A percentile compares a stretch with the other conserved stretches of the same genome.
These are phyloP conservation scores for Fraxinus excelsior DNA, from an alignment of 257 asterid species.

Conservation along the genomic window DNA sequence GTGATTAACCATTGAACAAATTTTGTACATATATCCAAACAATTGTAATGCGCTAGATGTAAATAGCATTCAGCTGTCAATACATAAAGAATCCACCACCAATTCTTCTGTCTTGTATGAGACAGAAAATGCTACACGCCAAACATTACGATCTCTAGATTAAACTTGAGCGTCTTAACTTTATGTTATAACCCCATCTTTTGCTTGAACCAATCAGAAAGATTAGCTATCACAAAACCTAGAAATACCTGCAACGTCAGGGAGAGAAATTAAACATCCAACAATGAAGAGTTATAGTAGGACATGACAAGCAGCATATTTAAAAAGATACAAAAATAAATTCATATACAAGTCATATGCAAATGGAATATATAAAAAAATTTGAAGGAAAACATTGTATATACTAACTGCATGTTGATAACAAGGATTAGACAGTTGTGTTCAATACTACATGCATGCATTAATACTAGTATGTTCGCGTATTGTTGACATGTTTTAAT, in stretches of 20 bases:
- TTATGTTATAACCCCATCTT: slow-evolving; percentile 20
- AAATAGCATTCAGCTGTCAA: not conserved
- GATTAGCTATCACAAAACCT: slow-evolving; percentile 29
- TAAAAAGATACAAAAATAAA: not conserved
- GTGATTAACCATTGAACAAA: not conserved
- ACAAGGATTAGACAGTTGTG: not conserved
- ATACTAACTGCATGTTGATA: not conserved
- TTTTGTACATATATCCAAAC: not conserved
- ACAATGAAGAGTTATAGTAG: not conserved
- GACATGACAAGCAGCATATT: not conserved
- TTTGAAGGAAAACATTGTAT: not conserved
- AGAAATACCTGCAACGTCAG: slow-evolving; percentile 21
- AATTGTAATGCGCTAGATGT: not conserved
- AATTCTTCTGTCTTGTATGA: slow-evolving; percentile 1
- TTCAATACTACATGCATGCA: not conserved
- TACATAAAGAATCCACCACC: slow-evolving; percentile 1
- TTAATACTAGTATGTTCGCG: not conserved
- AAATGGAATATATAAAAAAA: slow-evolving; percentile 11
- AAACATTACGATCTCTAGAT: not conserved
- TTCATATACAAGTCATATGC: not conserved
- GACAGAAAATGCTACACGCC: not conserved
- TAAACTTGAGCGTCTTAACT: not conserved
- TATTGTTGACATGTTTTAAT: not conserved
- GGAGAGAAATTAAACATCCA: slow-evolving; percentile 11
- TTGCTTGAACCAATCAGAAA: slow-evolving; percentile 26